Base-by-base conservation (phyloP, 83 land plant genomes). In the Picea engelmannii region DNA sequence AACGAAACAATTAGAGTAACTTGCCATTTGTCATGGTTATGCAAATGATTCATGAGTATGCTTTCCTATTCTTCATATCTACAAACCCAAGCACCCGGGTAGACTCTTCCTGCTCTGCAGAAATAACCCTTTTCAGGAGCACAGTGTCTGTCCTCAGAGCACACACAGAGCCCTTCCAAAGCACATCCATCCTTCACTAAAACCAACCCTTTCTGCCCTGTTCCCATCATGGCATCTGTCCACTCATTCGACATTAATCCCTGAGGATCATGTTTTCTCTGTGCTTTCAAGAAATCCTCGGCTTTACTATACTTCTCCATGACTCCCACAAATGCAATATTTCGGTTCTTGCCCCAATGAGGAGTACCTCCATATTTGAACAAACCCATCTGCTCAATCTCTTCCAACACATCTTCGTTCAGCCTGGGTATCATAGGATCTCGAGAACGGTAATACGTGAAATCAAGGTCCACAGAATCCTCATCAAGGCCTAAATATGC, bases 341-440 rank as follows among this genome's bases (percentile, higher is more conserved):
- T 82, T 61, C 90, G 62, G 69, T 88, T 88, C 85, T 88, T 88
- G 25, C 88, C 90, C 87, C 87, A 88, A 35, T 88, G 90, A 5
- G 90, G 90, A 49, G 78, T 65, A 4, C 88, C 90, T 15, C 73
- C 81, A 40, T 88, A 88, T 63, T 88, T 88, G 81, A 80, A 82
- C 60, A 88, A 86, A n/a, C 82, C 86, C 66, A 92, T 84, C 81
- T 92, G 94, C 82, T 92, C 94, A 27, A 92, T 78, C 87, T 92
- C 94, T 23, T 84, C 85, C 17, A 88, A 27, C 66, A 86, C 70
- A 27, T 83, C 88, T 35, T 86, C 81, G 69, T 83, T 49, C 4
- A 90, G 82, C 31, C 92, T 64, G 0, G 92, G 89, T 3, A 55
- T 69, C 25, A 15, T 35, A 1, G 89, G 79, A 31, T 92, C 78